These are phyloP conservation scores for Ajuga reptans DNA, from an alignment of 305 asterid species.

Conservation along the genomic window DNA sequence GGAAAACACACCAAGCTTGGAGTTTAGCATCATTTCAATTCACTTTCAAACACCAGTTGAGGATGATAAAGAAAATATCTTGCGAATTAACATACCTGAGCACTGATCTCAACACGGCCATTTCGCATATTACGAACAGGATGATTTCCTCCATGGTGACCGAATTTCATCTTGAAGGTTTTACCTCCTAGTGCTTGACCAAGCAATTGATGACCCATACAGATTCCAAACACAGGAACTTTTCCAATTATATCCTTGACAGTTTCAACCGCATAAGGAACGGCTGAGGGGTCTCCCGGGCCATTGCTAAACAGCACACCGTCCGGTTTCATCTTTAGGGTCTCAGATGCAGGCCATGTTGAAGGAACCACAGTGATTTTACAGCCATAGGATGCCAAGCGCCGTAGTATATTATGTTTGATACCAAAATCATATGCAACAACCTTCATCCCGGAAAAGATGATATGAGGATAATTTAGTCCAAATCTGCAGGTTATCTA, in stretches of 20 bases:
- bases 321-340: conserved; percentile 79
- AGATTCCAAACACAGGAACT: conserved; percentile 80
- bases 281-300: conserved; percentile 97
- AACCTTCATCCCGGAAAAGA: conserved; percentile 43
- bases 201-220: conserved; percentile 97
- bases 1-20: background rate
- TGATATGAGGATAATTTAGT: conserved; percentile 1
- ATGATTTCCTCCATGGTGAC: conserved; percentile 95
- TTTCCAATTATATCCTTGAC: conserved; percentile 76
- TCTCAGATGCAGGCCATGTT: conserved; percentile 79
- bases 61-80: background rate
- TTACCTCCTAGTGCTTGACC: conserved; percentile 97
- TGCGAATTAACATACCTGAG: conserved; percentile 51
- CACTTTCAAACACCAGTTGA: background rate
- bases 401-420: conserved; percentile 78
- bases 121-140: conserved; percentile 77
- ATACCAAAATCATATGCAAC: conserved; percentile 94
- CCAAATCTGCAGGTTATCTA: background rate
- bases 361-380: conserved; percentile 88
- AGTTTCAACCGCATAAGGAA: conserved; percentile 83
- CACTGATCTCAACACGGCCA: conserved; percentile 83
- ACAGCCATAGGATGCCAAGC: conserved; percentile 87
- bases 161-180: conserved; percentile 93
- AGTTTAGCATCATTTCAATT: background rate
- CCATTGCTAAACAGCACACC: conserved; percentile 95